These are phyloP conservation scores for Neocatenulostroma microsporum DNA, from an alignment of 2,329 filamentous ascomycete genomes.

Conservation along the genomic window DNA sequence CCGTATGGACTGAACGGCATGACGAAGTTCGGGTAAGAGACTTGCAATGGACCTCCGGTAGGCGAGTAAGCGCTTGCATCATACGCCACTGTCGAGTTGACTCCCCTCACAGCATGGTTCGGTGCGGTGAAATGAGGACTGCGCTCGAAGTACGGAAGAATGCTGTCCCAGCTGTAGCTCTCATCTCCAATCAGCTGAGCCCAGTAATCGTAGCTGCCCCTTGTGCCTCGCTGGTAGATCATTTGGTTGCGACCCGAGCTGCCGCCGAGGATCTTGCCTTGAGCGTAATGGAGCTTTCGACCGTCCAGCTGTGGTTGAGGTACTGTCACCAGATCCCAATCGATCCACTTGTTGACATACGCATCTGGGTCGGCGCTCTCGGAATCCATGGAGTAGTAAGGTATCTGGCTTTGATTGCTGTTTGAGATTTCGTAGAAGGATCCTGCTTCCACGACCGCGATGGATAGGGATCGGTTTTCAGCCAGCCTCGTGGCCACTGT, in stretches of 20 bases:
- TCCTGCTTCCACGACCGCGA: slow-evolving; percentile 19
- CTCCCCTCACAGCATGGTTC: no score
- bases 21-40: slow-evolving; percentile 1
- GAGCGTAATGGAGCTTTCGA: slow-evolving; percentile 1
- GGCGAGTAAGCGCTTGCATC: slow-evolving; percentile 1
- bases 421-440: slow-evolving; percentile 14
- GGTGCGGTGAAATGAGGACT: neutral
- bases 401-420: slow-evolving; percentile 9
- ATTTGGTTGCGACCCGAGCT: slow-evolving; percentile 10
- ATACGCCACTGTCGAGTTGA: no score
- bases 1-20: no score
- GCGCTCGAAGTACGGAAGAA: slow-evolving; percentile 2
- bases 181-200: slow-evolving; percentile 28
- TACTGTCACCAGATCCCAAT: no score
- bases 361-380: no score
- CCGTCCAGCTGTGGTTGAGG: slow-evolving; percentile 19
- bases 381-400: no score
- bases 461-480: slow-evolving; percentile 9
- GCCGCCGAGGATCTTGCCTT: slow-evolving; percentile 6
- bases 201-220: slow-evolving; percentile 28
- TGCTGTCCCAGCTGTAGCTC: neutral
- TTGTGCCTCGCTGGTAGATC: slow-evolving; percentile 26
- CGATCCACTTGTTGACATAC: no score
- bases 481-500: slow-evolving; percentile 16
- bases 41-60: neutral